Conservation (phyloP, 176 grass and related monocot genomes). For the Urochloa ruziziensis region DNA sequence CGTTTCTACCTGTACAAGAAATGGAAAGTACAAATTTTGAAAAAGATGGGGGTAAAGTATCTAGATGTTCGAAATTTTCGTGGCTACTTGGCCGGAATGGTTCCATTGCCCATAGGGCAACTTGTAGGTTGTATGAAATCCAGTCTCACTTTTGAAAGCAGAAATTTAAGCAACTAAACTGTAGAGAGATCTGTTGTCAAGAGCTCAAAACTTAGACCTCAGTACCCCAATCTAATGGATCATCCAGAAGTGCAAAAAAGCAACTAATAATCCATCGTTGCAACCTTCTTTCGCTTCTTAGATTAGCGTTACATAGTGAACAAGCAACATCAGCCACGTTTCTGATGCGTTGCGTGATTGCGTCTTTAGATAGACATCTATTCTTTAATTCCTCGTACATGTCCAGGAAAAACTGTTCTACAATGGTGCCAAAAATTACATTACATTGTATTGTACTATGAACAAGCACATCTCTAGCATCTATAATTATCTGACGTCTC, state of each 20-base stretch:
- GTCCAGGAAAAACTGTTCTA: not conserved
- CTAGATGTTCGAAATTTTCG: not conserved
- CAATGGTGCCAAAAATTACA: not conserved
- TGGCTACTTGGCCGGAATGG: not conserved
- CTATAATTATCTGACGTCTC: not conserved
- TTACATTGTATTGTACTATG: not conserved
- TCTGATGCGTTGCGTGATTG: not conserved
- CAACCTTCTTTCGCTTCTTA: constrained; percentile 1
- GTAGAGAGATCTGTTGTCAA: not conserved
- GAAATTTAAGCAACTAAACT: not conserved
- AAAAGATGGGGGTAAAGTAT: not conserved
- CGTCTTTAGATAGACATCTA: not conserved
- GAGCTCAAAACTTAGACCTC: not conserved
- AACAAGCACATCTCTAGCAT: constrained; percentile 9
- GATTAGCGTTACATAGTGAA: not conserved
- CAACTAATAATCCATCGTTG: not conserved
- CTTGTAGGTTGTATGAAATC: not conserved
- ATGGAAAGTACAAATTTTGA: constrained; percentile 32
- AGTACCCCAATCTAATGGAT: not conserved
- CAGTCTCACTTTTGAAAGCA: not conserved
- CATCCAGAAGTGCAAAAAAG: not conserved
- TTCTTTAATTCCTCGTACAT: constrained; percentile 1
- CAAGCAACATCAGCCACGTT: not conserved
- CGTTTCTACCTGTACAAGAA: constrained; percentile 44
- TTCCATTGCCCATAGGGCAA: not conserved